Evolutionary conservation across 2,329 filamentous ascomycete species (phyloP), one percentile per base, ranked within the genome.

Genomic region (Arthrocladium fulminans): DNA sequence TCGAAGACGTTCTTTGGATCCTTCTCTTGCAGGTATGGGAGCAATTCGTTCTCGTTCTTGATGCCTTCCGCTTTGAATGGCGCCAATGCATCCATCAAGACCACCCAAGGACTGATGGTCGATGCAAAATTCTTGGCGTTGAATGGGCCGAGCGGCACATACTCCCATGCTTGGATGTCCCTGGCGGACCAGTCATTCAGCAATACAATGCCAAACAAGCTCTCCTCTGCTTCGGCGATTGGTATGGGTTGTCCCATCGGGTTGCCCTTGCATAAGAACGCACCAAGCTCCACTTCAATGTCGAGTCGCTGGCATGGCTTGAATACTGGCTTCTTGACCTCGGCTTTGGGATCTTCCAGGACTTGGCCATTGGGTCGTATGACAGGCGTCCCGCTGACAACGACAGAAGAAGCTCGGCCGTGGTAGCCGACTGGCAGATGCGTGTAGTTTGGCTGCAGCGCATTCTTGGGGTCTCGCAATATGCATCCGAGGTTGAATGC

Each of bases 131-230:
- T 90, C 75, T 37, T 45, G 17, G 43, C 29, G 24, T 38, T 37
- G 29, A 38, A 47, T 0, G 86, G 86, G 0, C 87, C 87, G 6
- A 90, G 68, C 0, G 87, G 87, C 7, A 89, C 75, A 57, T 89
- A 89, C 65, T 94, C 87, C 85, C 85, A 92, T 0, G 77, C 76
- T 62, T 94, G 87, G 43, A 92, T 82, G 58, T 92, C 86, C 54
- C 86, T 73, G 3, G 86, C 86, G 47, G 82, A 87, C 87, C 87
- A 94, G 65, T 94, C 87, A 58, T 94, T 94, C 73, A 94, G 77
- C 49, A 94, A 67, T 0, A 92, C 86, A 22, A 87, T 73, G 12
- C 87, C 87, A 60, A 92, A 92, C 23, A 94, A 73, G 58, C 81
- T 74, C 15, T 86, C 76, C 46, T 82, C 79, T 0, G 86, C 86